A percentile compares a stretch with the other conserved stretches of the same genome.
phyloP scores from a whole-genome alignment of 176 grass and related monocot genomes.

The Cenchrus fungigraminus region DNA sequence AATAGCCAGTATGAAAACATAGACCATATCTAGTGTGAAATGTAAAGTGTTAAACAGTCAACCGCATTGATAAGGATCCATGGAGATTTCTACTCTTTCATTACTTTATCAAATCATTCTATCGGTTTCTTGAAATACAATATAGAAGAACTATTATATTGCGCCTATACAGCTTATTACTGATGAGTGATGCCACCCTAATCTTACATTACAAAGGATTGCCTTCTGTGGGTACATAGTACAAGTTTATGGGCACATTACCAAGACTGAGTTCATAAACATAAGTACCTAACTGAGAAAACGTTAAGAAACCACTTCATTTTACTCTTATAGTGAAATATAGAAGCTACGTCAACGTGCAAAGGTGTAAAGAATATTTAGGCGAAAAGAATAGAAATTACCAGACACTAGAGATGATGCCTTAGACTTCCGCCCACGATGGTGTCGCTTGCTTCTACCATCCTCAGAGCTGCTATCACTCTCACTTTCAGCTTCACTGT shows the following conservation, averaged over 20 bases:
- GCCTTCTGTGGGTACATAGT: background rate
- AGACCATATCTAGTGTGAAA: no score
- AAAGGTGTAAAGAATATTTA: slow-evolving; percentile 5
- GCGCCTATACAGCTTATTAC: background rate
- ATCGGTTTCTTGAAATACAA: background rate
- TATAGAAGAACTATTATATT: background rate
- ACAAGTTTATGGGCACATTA: background rate
- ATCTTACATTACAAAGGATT: background rate
- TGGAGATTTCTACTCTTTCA: background rate
- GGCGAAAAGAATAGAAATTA: slow-evolving; percentile 43
- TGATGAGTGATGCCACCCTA: background rate
- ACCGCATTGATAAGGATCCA: background rate
- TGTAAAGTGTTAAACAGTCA: background rate
- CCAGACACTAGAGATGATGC: slow-evolving; percentile 66
- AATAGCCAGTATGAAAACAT: background rate
- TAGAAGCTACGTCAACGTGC: slow-evolving; percentile 9
- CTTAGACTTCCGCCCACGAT: slow-evolving; percentile 57
- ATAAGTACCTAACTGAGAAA: background rate
- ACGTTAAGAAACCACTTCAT: slow-evolving; percentile 12
- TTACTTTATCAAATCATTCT: background rate
- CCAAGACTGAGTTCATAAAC: background rate
- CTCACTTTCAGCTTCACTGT: slow-evolving; percentile 54
- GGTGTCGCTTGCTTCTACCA: slow-evolving; percentile 56
- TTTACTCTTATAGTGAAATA: slow-evolving; percentile 14
- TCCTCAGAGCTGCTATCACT: slow-evolving; percentile 64